Percentiles rank a stretch among this genome's conserved stretches.
These are phyloP conservation scores for Fraxinus baroniana DNA, from an alignment of 305 asterid species.

Conservation along the genomic window DNA sequence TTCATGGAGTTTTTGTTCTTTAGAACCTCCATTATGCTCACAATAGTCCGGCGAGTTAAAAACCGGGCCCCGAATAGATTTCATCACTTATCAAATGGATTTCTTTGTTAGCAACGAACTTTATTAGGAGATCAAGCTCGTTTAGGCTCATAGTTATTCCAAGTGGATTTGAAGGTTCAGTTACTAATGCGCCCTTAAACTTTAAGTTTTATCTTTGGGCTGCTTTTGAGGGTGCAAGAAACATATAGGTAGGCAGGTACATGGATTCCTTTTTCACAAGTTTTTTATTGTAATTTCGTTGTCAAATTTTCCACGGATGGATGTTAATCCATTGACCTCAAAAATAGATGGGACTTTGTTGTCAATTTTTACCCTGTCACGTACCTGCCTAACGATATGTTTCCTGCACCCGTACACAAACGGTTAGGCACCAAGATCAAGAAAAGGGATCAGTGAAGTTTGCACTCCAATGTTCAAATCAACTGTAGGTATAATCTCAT, in stretches of 20 bases:
- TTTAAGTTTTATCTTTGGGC: constrained; percentile 28
- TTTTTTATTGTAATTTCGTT: background rate
- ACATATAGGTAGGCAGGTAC: background rate
- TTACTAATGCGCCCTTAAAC: too few relatives aligned
- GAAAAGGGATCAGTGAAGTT: background rate
- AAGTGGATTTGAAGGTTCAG: too few relatives aligned
- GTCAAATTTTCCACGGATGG: background rate
- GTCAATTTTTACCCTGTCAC: background rate
- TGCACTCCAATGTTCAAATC: background rate
- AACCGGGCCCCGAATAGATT: constrained; percentile 79
- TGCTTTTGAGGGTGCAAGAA: background rate
- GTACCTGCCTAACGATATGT: background rate
- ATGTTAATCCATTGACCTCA: background rate
- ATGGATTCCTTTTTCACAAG: background rate
- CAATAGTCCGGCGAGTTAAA: constrained; percentile 55
- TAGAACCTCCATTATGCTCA: constrained; percentile 62
- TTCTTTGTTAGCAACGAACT: constrained; percentile 46
- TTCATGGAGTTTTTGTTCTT: constrained; percentile 23
- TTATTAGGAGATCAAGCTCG: constrained; percentile 38
- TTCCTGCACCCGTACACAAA: background rate
- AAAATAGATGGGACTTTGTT: background rate
- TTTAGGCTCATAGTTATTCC: too few relatives aligned
- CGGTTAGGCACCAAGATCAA: background rate
- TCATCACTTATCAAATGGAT: constrained; percentile 81
- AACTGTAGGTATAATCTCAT: background rate